Evolutionary conservation across 2,329 filamentous ascomycete species (phyloP).

Genomic region (Cyanodermella asteris): DNA sequence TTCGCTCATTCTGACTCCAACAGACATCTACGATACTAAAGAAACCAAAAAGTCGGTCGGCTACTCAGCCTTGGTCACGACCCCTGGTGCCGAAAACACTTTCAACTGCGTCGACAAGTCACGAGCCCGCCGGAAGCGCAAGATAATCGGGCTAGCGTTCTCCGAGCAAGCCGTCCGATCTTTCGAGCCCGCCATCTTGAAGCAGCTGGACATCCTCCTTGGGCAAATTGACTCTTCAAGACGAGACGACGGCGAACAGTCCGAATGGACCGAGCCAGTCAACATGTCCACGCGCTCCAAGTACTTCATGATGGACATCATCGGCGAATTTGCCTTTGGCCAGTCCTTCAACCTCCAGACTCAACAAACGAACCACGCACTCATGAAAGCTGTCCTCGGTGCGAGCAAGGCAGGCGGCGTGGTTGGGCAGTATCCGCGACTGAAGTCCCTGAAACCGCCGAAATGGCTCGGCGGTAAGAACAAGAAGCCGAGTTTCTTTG

Average conservation of each 20-base stretch:
- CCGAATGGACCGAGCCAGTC: slow-evolving; percentile 1
- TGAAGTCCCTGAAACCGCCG: too few species aligned
- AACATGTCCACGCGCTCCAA: slow-evolving; percentile 1
- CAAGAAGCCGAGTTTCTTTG: too few species aligned
- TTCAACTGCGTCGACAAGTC: slow-evolving; percentile 22
- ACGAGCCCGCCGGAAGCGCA: slow-evolving; percentile 23
- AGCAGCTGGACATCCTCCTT: slow-evolving; percentile 15
- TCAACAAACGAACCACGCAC: too few species aligned
- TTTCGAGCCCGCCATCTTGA: slow-evolving; percentile 23
- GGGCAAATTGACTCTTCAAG: not conserved
- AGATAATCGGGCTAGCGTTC: slow-evolving; percentile 25
- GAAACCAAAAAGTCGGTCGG: slow-evolving; percentile 28
- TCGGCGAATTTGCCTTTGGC: slow-evolving; percentile 4
- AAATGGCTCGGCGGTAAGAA: too few species aligned
- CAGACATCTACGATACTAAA: slow-evolving; percentile 28
- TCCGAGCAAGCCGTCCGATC: slow-evolving; percentile 22
- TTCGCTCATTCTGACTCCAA: too few species aligned
- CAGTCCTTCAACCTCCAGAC: slow-evolving; percentile 15
- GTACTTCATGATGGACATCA: slow-evolving; percentile 7
- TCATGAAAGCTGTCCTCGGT: too few species aligned
- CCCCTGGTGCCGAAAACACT: slow-evolving; percentile 20
- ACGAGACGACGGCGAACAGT: slow-evolving; percentile 1
- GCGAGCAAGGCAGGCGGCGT: too few species aligned
- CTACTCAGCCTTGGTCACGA: slow-evolving; percentile 25
- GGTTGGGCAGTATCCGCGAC: too few species aligned